Evolutionary conservation across 257 asterid species (phyloP).

Genomic region (Fraxinus americana): DNA sequence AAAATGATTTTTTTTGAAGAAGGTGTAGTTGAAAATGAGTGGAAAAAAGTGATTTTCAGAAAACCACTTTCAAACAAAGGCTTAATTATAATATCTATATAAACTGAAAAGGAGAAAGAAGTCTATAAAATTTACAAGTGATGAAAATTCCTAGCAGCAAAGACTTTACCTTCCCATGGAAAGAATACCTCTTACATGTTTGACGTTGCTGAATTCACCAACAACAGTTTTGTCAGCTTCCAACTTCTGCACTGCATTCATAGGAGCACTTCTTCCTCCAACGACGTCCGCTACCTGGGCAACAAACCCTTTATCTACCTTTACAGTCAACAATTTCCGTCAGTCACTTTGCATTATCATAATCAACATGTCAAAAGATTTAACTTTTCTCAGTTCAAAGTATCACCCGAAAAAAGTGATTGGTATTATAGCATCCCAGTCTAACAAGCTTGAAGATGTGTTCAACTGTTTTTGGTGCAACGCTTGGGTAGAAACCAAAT

Average conservation of each 20-base stretch:
- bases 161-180: conserved; percentile 94
- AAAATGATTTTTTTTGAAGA: no score
- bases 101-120: background rate
- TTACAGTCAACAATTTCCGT: conserved; percentile 28
- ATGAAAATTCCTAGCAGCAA: conserved; percentile 12
- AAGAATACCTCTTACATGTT: conserved; percentile 94
- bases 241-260: conserved; percentile 76
- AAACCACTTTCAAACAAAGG: no score
- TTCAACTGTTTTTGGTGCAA: conserved; percentile 81
- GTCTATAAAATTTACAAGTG: background rate
- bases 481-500: conserved; percentile 73
- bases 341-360: conserved; percentile 14
- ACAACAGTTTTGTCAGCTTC: conserved; percentile 76
- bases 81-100: no score
- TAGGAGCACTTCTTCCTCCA: conserved; percentile 90
- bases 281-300: conserved; percentile 97
- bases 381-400: background rate
- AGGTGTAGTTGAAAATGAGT: no score
- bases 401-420: conserved; percentile 92
- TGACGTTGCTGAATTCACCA: conserved; percentile 94
- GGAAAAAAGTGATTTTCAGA: no score
- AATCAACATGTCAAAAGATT: background rate
- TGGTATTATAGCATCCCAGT: conserved; percentile 86
- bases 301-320: conserved; percentile 96
- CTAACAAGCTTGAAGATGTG: conserved; percentile 94